A percentile compares a stretch with the other conserved stretches of the same genome.
Evolutionary conservation across 129 eudicot genomes (phyloP).

Genomic region (Arctium minus): DNA sequence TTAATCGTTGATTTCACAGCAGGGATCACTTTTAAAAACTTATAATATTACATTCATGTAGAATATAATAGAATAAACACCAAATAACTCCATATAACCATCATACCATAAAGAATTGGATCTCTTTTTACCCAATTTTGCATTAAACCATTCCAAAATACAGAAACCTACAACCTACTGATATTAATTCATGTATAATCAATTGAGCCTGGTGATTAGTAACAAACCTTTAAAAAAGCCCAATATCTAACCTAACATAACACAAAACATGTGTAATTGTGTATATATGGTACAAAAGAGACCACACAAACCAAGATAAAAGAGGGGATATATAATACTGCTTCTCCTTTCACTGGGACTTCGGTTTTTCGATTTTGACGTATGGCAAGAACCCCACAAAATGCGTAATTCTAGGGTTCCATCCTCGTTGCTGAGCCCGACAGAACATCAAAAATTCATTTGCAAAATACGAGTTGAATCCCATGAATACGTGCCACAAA

Average conservation of each 20-base stretch:
- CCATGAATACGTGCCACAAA: constrained; percentile 71
- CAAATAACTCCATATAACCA: neutral
- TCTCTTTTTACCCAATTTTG: neutral
- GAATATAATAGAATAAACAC: too few relatives aligned
- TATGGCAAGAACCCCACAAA: constrained; percentile 62
- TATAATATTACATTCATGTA: too few relatives aligned
- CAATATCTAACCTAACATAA: constrained; percentile 6
- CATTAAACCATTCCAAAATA: neutral
- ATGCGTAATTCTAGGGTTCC: constrained; percentile 61
- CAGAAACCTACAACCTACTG: neutral
- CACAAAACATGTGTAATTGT: neutral
- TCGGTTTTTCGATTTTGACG: constrained; percentile 72
- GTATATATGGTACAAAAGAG: constrained; percentile 8
- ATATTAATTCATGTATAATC: too few relatives aligned
- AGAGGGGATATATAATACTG: neutral
- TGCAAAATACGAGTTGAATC: constrained; percentile 65
- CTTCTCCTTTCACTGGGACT: constrained; percentile 38
- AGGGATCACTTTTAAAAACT: too few relatives aligned
- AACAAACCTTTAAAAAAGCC: neutral
- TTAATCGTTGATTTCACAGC: too few relatives aligned
- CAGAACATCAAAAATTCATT: constrained; percentile 74
- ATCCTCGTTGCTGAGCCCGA: constrained; percentile 78
- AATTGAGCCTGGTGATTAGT: too few relatives aligned
- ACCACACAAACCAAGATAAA: neutral
- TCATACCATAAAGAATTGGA: too few relatives aligned